Evolutionary conservation across 2,329 filamentous ascomycete species (phyloP), one percentile per base, ranked within the genome.

Genomic region (Trematosphaeria pertusa): DNA sequence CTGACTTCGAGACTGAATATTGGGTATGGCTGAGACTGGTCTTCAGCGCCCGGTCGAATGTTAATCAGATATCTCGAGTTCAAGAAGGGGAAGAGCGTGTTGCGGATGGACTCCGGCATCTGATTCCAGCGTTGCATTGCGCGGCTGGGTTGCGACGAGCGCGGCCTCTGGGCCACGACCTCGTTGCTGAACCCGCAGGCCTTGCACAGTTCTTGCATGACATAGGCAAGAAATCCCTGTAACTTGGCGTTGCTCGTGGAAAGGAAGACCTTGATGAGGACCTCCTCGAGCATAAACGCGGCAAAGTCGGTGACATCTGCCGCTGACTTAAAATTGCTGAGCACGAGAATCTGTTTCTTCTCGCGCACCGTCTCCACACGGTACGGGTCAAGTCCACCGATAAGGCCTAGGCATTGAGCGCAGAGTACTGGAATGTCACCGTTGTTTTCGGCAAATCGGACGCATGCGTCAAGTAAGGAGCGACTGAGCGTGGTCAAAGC

Each of bases 341-440:
- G 74, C 38, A 97, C 85, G 18, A 97, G 83, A 42, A 97, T 88
- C n/a, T 91, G 87, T 54, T 83, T 86, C 58, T 91, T 87, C 59
- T 89, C 87, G 46, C 89, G 83, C 9, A 88, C 81, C 0, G 85
- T 84, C 62, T 99, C 94, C 1, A 97, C 84, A 48, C 89, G 85
- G 62, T 96, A 96, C 1, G 93, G 87, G 69, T 99, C 95, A 17
- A 99, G 76, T 56, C 92, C 96, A 5, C 95, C 94, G 42, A 99
- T 85, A 15, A 95, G 80, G 0, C 95, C 95, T 30, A 99, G 79
- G 55, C 90, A 94, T 62, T 88, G 85, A 11, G 91, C 88, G 52
- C 89, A 91, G 2, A 95, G 77, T 14, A 83, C 78, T 39, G 86
- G 81, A 43, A 97, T 88, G 10, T 85, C 83, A 6, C 78, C 70